Conservation (phyloP, 805 yeast species). For the Ogataea nakhonphanomensis region DNA sequence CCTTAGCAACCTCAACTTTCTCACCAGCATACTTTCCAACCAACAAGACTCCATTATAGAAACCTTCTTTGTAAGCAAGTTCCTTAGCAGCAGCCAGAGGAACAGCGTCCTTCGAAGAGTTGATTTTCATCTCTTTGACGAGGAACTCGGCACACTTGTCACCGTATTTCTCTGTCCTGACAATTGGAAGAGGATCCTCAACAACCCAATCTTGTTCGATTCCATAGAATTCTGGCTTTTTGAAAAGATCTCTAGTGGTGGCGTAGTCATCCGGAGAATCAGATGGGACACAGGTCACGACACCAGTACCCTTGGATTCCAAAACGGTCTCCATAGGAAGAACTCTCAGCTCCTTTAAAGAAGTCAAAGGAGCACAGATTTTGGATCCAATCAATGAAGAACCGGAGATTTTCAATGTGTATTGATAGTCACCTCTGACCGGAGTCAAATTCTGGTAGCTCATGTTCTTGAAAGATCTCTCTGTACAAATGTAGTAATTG, state of each 20-base stretch:
- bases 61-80: constrained; percentile 93
- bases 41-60: constrained; percentile 80
- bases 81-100: constrained; percentile 92
- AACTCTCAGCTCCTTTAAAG: constrained; percentile 66
- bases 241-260: constrained; percentile 76
- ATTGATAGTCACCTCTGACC: constrained; percentile 68
- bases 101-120: constrained; percentile 87
- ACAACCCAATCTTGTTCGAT: constrained; percentile 85
- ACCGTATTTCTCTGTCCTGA: constrained; percentile 83
- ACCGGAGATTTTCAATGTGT: constrained; percentile 65
- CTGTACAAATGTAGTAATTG: constrained; percentile 79
- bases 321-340: constrained; percentile 97
- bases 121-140: constrained; percentile 84
- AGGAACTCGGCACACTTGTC: constrained; percentile 80
- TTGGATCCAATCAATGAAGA: constrained; percentile 76
- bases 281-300: constrained; percentile 98
- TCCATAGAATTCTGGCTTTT: constrained; percentile 87
- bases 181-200: constrained; percentile 67
- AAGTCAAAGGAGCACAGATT: constrained; percentile 81
- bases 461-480: constrained; percentile 97
- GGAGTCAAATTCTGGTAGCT: constrained; percentile 92
- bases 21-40: constrained; percentile 83
- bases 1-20: constrained; percentile 87
- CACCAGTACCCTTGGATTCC: constrained; percentile 97
- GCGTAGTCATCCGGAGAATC: constrained; percentile 97